Conservation (phyloP, 2,329 filamentous ascomycete genomes). For the Westerdykella aurantiaca region DNA sequence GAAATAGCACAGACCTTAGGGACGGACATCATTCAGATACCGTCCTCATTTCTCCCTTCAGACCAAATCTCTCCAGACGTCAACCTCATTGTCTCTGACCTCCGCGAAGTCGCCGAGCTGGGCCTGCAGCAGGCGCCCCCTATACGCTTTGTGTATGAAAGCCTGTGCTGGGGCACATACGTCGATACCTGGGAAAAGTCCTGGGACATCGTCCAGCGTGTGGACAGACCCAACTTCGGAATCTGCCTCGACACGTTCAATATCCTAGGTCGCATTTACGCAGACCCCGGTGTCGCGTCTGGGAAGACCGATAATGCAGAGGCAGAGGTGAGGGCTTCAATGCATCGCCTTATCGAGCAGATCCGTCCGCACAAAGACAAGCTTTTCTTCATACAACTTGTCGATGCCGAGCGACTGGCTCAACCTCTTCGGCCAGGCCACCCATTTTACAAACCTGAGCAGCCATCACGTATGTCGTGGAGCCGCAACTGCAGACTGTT, state of each 20-base stretch:
- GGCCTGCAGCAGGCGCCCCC: slow-evolving; percentile 52
- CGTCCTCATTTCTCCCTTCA: slow-evolving; percentile 60
- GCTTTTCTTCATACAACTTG: too few relatives aligned
- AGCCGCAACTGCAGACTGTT: too few relatives aligned
- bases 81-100: slow-evolving; percentile 55
- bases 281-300: slow-evolving; percentile 54
- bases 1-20: slow-evolving; percentile 49
- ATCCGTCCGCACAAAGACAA: too few relatives aligned
- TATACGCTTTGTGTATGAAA: slow-evolving; percentile 68
- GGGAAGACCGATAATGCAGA: slow-evolving; percentile 54
- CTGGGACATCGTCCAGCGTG: slow-evolving; percentile 61
- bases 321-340: slow-evolving; percentile 25
- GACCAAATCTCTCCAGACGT: slow-evolving; percentile 49
- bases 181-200: slow-evolving; percentile 65
- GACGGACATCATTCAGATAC: slow-evolving; percentile 70
- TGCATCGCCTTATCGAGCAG: too few relatives aligned
- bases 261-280: slow-evolving; percentile 65
- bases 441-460: too few relatives aligned
- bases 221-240: slow-evolving; percentile 67
- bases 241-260: slow-evolving; percentile 76
- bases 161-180: slow-evolving; percentile 65
- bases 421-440: too few relatives aligned
- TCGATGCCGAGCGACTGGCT: too few relatives aligned
- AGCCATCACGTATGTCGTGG: too few relatives aligned
- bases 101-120: slow-evolving; percentile 61